phyloP scores from a whole-genome alignment of 208 protist genomes.

The Strigomonas galati region DNA sequence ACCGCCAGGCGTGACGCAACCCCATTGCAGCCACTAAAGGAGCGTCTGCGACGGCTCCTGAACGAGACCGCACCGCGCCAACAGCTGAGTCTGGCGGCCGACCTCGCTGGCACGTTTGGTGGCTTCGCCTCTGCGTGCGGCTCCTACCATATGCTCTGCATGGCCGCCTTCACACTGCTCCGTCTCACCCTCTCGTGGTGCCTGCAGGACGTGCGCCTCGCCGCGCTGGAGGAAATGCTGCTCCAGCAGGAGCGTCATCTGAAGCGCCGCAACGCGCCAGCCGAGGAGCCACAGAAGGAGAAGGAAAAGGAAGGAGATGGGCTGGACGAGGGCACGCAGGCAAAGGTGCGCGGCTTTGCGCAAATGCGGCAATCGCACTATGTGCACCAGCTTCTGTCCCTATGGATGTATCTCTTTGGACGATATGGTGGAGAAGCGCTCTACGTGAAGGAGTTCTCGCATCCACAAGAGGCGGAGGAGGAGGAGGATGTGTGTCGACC shows the following conservation, averaged over 20 bases:
- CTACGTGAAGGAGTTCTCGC: constrained; percentile 16
- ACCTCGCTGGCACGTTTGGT: neutral
- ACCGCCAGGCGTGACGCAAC: neutral
- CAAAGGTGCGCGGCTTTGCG: neutral
- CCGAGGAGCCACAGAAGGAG: neutral
- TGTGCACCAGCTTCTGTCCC: neutral
- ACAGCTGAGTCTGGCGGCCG: neutral
- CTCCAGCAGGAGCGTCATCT: neutral
- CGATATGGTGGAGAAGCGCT: constrained; percentile 7
- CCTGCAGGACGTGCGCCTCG: neutral
- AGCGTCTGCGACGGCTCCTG: neutral
- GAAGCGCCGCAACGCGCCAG: neutral
- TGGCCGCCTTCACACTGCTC: neutral
- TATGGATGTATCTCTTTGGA: constrained; percentile 2
- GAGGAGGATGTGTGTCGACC: constrained; percentile 18
- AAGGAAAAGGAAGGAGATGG: neutral
- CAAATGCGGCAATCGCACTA: neutral
- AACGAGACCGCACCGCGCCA: neutral
- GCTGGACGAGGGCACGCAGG: neutral
- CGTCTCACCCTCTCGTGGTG: neutral
- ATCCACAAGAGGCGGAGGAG: constrained; percentile 9
- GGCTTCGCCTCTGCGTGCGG: neutral
- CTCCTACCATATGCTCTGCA: neutral
- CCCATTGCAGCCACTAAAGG: neutral
- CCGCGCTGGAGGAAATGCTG: neutral